Evolutionary conservation across 441 rosid genomes (phyloP).

Genomic region (California macrophylla): DNA sequence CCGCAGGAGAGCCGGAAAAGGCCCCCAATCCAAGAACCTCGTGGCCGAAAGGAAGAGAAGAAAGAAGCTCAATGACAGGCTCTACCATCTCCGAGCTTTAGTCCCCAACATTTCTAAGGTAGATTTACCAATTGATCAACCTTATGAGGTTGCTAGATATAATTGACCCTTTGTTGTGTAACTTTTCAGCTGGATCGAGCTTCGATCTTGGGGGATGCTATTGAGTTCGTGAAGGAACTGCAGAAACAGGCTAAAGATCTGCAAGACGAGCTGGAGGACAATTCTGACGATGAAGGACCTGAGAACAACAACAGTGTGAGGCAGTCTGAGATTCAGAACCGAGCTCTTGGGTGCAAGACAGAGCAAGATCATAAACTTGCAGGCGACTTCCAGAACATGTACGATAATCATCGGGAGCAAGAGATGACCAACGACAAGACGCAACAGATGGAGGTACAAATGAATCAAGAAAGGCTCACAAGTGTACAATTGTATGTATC

Average conservation of each 20-base stretch:
- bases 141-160: too few relatives aligned
- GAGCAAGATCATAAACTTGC: conserved; percentile 9
- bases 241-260: conserved; percentile 64
- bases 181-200: conserved; percentile 65
- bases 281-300: conserved; percentile 53
- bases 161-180: too few relatives aligned
- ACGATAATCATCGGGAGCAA: conserved; percentile 32
- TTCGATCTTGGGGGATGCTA: conserved; percentile 76
- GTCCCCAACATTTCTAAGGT: conserved; percentile 61
- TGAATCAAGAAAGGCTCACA: too few relatives aligned
- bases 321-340: conserved; percentile 30
- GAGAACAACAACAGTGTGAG: conserved; percentile 25
- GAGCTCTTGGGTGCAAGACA: conserved; percentile 19
- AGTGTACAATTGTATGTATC: too few relatives aligned
- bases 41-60: conserved; percentile 57
- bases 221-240: conserved; percentile 68
- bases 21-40: conserved; percentile 49
- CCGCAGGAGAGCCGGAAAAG: conserved; percentile 38
- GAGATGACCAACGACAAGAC: conserved; percentile 42
- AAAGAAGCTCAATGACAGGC: conserved; percentile 60
- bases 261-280: conserved; percentile 71
- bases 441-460: conserved; percentile 78
- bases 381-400: conserved; percentile 18
- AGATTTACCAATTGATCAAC: not conserved
- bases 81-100: conserved; percentile 47